These are phyloP conservation scores for Actinomortierella wolfii DNA, from an alignment of 371 early-diverging fungal genomes.

Conservation along the genomic window DNA sequence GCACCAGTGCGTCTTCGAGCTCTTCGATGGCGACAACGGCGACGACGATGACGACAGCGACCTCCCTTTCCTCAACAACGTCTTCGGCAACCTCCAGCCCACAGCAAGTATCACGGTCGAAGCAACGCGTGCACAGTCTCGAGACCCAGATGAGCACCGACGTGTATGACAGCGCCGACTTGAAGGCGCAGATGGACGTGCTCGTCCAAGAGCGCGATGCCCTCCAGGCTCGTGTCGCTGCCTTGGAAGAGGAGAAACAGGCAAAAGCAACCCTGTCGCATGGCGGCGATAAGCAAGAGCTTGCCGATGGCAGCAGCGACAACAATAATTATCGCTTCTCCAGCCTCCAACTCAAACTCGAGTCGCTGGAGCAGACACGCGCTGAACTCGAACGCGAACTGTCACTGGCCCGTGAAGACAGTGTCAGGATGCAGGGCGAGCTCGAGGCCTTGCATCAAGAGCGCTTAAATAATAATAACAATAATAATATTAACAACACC, in stretches of 20 bases:
- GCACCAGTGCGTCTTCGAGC: too few relatives aligned
- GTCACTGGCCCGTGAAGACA: background rate
- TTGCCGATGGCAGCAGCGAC: background rate
- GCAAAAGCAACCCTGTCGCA: background rate
- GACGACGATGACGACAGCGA: too few relatives aligned
- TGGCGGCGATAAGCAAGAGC: too few relatives aligned
- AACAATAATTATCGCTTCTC: background rate
- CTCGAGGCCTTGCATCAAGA: slow-evolving; percentile 10
- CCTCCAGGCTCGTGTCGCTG: slow-evolving; percentile 5
- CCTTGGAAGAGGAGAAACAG: slow-evolving; percentile 7
- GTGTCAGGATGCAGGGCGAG: slow-evolving; percentile 4
- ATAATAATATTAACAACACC: too few relatives aligned
- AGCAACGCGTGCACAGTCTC: slow-evolving; percentile 15
- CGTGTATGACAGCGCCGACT: slow-evolving; percentile 14
- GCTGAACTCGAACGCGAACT: too few relatives aligned
- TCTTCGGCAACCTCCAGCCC: background rate
- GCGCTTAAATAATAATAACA: background rate
- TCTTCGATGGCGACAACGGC: too few relatives aligned
- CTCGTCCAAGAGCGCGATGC: slow-evolving; percentile 16
- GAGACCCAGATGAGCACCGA: slow-evolving; percentile 15
- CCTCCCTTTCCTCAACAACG: background rate
- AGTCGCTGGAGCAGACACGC: too few relatives aligned
- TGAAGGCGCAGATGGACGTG: slow-evolving; percentile 11
- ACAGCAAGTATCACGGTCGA: slow-evolving; percentile 9
- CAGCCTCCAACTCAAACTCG: background rate